Percentiles rank a stretch among this genome's conserved stretches.
Evolutionary conservation across 1,284 basidiomycete species (phyloP).

Genomic region (Stereum hirsutum): DNA sequence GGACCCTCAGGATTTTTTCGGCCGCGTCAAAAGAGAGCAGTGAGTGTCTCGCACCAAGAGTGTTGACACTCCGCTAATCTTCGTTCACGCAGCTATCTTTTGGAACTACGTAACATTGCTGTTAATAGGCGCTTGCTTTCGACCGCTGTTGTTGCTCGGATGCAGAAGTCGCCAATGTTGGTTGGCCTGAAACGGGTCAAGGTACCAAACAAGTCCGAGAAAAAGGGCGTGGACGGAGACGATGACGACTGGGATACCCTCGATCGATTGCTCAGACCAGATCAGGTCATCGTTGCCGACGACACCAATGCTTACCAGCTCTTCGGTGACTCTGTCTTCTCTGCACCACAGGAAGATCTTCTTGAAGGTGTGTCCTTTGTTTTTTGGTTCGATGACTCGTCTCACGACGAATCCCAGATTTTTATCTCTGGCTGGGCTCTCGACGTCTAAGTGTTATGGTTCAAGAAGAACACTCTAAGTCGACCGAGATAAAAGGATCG

Average conservation of each 20-base stretch:
- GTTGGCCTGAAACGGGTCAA: constrained; percentile 58
- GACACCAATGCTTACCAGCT: constrained; percentile 69
- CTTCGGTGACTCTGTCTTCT: constrained; percentile 72
- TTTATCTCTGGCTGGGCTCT: constrained; percentile 63
- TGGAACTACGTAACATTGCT: constrained; percentile 79
- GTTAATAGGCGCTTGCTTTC: constrained; percentile 63
- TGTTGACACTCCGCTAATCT: not conserved
- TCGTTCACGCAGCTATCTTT: constrained; percentile 52
- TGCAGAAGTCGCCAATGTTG: constrained; percentile 68
- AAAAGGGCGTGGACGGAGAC: constrained; percentile 24
- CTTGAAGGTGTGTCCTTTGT: constrained; percentile 48
- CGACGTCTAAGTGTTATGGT: constrained; percentile 65
- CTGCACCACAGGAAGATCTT: constrained; percentile 86
- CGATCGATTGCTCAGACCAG: constrained; percentile 54
- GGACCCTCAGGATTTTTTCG: constrained; percentile 65
- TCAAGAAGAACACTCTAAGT: constrained; percentile 64
- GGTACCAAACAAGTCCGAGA: constrained; percentile 23
- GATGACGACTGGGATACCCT: constrained; percentile 57
- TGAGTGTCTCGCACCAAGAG: not conserved
- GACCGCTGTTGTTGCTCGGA: constrained; percentile 41
- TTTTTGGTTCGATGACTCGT: not conserved
- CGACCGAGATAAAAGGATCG: constrained; percentile 39
- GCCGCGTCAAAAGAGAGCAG: constrained; percentile 8
- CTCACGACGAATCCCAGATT: constrained; percentile 29
- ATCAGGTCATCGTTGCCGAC: constrained; percentile 71